Base-by-base conservation (phyloP, 106 monocot genomes). In the Dactylorhiza incarnata region DNA sequence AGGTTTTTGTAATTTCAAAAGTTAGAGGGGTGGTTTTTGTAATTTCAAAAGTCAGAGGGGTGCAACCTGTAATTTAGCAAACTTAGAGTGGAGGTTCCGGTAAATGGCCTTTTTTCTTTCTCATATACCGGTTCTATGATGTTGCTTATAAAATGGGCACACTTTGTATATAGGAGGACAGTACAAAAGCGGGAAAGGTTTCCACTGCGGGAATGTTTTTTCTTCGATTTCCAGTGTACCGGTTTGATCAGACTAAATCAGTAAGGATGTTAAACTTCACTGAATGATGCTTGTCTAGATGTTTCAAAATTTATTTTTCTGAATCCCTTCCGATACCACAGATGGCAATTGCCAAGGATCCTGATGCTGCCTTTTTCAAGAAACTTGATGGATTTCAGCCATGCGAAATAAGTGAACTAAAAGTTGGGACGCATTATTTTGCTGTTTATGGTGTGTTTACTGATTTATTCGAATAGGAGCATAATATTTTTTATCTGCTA, bases 181-280 rank as follows among this genome's bases (percentile, higher is more conserved):
- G 94, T 83, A 49, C 69, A 48, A 94, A 87, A 85, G 81, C 88
- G 20, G 99, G 94, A 26, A 99, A 92, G 77, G 75, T 91, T 75
- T 91, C 99, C 50, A 94, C 91, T 63, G 91, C 94, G 48, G 94
- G 99, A 43, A 94, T 94, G 99, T 99, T 88, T 77, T 99, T 99
- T 77, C 94, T 99, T 44, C 58, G 91, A 23, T 99, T 99, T 71
- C 89, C 99, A 65, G 94, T 99, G 16, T 99, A 94, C 77, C 87
- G 91, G 15, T 86, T 99, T 61, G 93, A 90, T 70, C 87, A 86
- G 65, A 82, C 78, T 46, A 87, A 78, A 80, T 84, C 85, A 29
- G 99, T 99, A 84, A 88, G 91, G 69, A 43, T 10, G 48, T 73
- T 4, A 45, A 72, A 8, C 71, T 68, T n/a, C 5, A 45, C 24